Conservation (phyloP, 2,329 filamentous ascomycete species). For the Periconia sp. region DNA sequence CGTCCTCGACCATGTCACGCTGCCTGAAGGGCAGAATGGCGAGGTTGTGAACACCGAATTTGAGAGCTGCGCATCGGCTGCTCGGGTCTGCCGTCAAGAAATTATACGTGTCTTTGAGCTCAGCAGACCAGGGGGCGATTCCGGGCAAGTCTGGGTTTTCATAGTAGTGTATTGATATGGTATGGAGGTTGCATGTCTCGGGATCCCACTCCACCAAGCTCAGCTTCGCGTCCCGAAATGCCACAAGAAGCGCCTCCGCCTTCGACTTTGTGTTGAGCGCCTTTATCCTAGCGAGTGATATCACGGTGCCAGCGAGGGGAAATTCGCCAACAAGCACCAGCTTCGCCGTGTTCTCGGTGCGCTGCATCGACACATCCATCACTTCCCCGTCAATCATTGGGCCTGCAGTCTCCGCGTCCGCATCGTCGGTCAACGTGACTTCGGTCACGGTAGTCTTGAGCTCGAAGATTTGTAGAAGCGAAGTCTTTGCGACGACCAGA, state of each 20-base stretch:
- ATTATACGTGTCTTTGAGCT: conserved; percentile 77
- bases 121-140: conserved; percentile 76
- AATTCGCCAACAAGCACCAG: conserved; percentile 87
- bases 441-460: conserved; percentile 72
- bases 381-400: conserved; percentile 59
- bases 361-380: conserved; percentile 54
- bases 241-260: conserved; percentile 81
- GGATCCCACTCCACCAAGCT: conserved; percentile 95
- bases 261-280: conserved; percentile 75
- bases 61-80: conserved; percentile 91
- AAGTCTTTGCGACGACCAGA: conserved; percentile 89
- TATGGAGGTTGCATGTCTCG: conserved; percentile 77
- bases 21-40: conserved; percentile 94
- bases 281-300: conserved; percentile 79
- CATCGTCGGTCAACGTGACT: conserved; percentile 50
- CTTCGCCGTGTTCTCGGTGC: conserved; percentile 73
- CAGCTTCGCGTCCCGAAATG: conserved; percentile 89
- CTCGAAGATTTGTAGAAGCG: conserved; percentile 88
- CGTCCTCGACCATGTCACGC: conserved; percentile 84
- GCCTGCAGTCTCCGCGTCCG: conserved; percentile 45
- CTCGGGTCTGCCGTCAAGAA: conserved; percentile 87
- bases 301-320: conserved; percentile 81
- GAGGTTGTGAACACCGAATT: conserved; percentile 86
- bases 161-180: conserved; percentile 96
- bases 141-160: conserved; percentile 89